phyloP scores from a whole-genome alignment of 1,284 basidiomycete genomes.

The Ustilago cynodontis region DNA sequence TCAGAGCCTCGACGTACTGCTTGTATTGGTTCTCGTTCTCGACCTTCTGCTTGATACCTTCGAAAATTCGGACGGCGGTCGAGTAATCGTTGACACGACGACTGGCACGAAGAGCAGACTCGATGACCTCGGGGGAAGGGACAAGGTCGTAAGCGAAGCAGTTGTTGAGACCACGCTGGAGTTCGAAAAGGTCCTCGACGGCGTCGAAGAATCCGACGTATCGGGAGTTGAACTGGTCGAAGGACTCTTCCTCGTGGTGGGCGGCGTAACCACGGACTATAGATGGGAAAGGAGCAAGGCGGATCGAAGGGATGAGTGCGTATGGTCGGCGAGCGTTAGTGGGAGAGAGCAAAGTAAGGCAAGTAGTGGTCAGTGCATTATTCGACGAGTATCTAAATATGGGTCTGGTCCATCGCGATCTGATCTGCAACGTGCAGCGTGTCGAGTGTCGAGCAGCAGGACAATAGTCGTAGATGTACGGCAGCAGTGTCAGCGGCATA shows the following conservation, averaged over 20 bases:
- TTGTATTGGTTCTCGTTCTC: slow-evolving; percentile 68
- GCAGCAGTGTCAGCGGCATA: not conserved
- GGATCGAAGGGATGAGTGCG: not conserved
- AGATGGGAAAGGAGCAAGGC: not conserved
- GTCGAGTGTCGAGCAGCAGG: not conserved
- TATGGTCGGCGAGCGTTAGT: not conserved
- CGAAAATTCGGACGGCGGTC: slow-evolving; percentile 94
- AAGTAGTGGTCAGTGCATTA: not conserved
- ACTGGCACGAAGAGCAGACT: slow-evolving; percentile 88
- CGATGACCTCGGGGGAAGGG: slow-evolving; percentile 87
- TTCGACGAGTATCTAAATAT: not conserved
- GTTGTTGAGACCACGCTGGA: slow-evolving; percentile 91
- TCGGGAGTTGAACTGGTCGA: slow-evolving; percentile 91
- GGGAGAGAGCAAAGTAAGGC: not conserved
- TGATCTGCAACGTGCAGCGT: not conserved
- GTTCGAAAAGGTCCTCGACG: slow-evolving; percentile 93
- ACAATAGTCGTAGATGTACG: not conserved
- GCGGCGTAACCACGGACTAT: slow-evolving; percentile 60
- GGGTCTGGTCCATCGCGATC: not conserved
- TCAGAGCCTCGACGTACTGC: slow-evolving; percentile 68
- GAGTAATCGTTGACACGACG: slow-evolving; percentile 96
- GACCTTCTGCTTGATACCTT: slow-evolving; percentile 71
- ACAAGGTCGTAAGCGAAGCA: slow-evolving; percentile 99
- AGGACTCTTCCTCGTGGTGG: slow-evolving; percentile 81
- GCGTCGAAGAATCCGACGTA: slow-evolving; percentile 93